Evolutionary conservation across 2,329 filamentous ascomycete genomes (phyloP).

Genomic region (Trichophyton benhamiae): DNA sequence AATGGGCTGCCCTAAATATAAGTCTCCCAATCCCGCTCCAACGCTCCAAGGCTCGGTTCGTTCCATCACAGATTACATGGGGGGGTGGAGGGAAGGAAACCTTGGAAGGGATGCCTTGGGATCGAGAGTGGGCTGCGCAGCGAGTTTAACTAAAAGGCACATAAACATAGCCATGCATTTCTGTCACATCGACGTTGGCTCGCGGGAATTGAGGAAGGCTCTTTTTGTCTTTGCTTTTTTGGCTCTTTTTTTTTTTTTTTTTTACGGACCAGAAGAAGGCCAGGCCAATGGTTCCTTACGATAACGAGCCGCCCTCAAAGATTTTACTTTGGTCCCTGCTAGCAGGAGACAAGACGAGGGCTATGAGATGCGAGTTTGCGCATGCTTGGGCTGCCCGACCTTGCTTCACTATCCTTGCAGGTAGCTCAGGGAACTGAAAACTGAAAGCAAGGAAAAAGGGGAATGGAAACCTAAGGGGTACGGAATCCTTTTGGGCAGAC

Average conservation of each 20-base stretch:
- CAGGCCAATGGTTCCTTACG: slow-evolving; percentile 2
- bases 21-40: not conserved
- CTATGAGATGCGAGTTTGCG: not conserved
- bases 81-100: not conserved
- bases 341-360: not conserved
- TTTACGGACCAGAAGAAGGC: not conserved
- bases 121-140: not conserved
- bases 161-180: not conserved
- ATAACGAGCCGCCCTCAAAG: not conserved
- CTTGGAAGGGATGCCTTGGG: not conserved
- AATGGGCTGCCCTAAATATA: not conserved
- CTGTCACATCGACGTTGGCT: not conserved
- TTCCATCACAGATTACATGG: not conserved
- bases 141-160: not conserved
- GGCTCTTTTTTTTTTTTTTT: too few species aligned
- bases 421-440: not conserved
- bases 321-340: slow-evolving; percentile 1
- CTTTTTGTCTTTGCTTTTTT: too few species aligned
- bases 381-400: not conserved
- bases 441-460: not conserved
- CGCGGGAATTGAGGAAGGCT: not conserved
- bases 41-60: not conserved
- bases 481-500: not conserved
- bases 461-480: not conserved
- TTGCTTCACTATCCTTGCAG: not conserved